Evolutionary conservation across 129 eudicot species (phyloP), one percentile per base, ranked within the genome.

Genomic region (Logfia minima): DNA sequence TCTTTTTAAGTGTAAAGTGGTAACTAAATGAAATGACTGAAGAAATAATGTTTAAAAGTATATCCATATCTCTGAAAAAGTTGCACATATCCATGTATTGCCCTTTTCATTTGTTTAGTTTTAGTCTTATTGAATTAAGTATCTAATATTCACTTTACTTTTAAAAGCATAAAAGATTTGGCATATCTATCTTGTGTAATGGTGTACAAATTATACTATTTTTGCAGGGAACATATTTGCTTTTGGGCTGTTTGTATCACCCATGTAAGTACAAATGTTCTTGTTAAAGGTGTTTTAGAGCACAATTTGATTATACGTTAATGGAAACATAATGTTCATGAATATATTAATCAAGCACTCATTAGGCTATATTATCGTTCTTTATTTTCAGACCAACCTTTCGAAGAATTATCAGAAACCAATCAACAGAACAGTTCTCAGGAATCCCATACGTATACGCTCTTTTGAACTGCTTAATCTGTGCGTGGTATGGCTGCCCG

Each of bases 401-500:
- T 77, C 79, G 84, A 74, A 85, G 97, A 76, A 88, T 93, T 17
- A 83, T 88, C 81, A 86, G 92, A 77, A 88, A 86, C 81, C 87
- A 74, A 80, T 86, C 96, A 48, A 90, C 95, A 28, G 92, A 88
- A 75, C 90, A 85, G 77, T 92, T 92, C 80, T 90, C 96, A 7
- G 90, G 90, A 70, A 79, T 86, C 74, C 96, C 96, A 45, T 92
- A 92, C 68, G 68, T 92, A 35, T 90, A 90, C 45, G 88, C 96
- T 34, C 91, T 93, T 81, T 72, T 93, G 76, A 93, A 93, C 83
- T 93, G 98, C 89, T 83, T 88, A 75, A 87, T 90, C 74, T 88
- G 95, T 70, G 90, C 95, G 10, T 90, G 95, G 97, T 93, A 93
- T 77, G 98, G 98, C 74, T 59, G 86, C 67, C 98, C 98, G 14